Base-by-base conservation (phyloP, 805 yeast genomes). In the Lachancea fermentati region DNA sequence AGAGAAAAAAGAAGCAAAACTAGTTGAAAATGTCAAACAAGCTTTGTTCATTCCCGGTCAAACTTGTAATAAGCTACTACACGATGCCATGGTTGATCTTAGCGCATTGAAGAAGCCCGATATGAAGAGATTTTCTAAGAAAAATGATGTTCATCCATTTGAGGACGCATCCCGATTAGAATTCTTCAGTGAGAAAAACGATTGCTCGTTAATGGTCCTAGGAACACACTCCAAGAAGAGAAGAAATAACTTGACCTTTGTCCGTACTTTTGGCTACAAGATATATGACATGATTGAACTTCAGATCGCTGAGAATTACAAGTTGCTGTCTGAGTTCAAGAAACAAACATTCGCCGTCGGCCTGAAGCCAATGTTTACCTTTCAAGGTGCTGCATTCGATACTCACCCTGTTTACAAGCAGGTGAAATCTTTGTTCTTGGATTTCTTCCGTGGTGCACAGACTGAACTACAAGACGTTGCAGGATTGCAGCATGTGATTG, bases 101-200 rank as follows among this genome's bases (percentile, higher is more conserved):
- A 72, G 88, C 68, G 87, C 95, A 3, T 68, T 91, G 60, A 93
- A 93, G 66, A 88, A 91, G 64, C 98, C 98, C 19, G 80, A 78
- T 50, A 79, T 81, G 49, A 87, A 87, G 65, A 78, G 95, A 58
- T 91, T 93, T 59, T 72, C 78, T 42, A 86, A 85, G 65, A 89
- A 87, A 70, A 93, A 93, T 57, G 91, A 86, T 33, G 72, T 91
- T 46, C 75, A 82, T 50, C 97, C 98, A 12, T 93, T 93, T 64
- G 98, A 93, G 65, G 97, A 93, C 60, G 74, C 86, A 11, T 54
- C 82, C 2, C 76, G 82, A 28, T 66, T 93, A 44, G 98, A 93
- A 64, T 93, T 93, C 57, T 86, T 93, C 65, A 75, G 95, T 51
- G 96, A 91, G 63, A 93, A 93, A 72, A 93, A 93, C 62, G 98